These are phyloP conservation scores for Testicularia cyperi DNA, from an alignment of 1,284 basidiomycete genomes.

Conservation along the genomic window DNA sequence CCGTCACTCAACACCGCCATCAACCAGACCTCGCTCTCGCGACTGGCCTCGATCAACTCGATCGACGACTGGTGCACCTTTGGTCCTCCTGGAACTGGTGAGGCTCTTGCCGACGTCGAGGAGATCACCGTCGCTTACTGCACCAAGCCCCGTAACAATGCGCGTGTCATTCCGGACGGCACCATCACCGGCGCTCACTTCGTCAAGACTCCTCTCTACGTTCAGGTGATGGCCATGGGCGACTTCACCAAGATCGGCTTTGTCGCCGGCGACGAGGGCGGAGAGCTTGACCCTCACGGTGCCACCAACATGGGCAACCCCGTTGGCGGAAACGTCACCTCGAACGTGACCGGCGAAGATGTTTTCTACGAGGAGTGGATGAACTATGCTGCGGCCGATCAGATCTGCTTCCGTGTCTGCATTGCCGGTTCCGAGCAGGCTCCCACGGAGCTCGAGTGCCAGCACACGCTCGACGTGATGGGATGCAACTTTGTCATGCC, in stretches of 20 bases:
- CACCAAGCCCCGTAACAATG: slow-evolving; percentile 64
- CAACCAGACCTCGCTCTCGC: slow-evolving; percentile 55
- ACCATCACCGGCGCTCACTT: slow-evolving; percentile 57
- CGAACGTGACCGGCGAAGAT: slow-evolving; percentile 63
- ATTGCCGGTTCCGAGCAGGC: slow-evolving; percentile 51
- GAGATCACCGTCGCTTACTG: slow-evolving; percentile 73
- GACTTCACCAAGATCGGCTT: slow-evolving; percentile 59
- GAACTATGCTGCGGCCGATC: slow-evolving; percentile 56
- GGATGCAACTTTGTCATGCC: slow-evolving; percentile 62
- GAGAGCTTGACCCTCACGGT: slow-evolving; percentile 60
- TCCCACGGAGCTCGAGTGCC: slow-evolving; percentile 50
- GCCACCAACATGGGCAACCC: slow-evolving; percentile 63
- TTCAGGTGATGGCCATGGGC: slow-evolving; percentile 63
- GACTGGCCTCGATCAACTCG: slow-evolving; percentile 56
- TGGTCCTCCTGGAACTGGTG: slow-evolving; percentile 60
- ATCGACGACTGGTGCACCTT: slow-evolving; percentile 60
- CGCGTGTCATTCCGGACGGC: slow-evolving; percentile 59
- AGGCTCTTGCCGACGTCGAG: slow-evolving; percentile 70
- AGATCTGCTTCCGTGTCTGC: slow-evolving; percentile 59
- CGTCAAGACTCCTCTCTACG: slow-evolving; percentile 59
- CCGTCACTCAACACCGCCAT: slow-evolving; percentile 54
- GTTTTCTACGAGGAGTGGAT: slow-evolving; percentile 65
- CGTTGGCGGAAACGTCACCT: slow-evolving; percentile 65
- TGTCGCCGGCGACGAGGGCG: slow-evolving; percentile 47
- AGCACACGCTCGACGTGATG: slow-evolving; percentile 58